Evolutionary conservation across 768 basidiomycete genomes (phyloP), one percentile per base, ranked within the genome.

Genomic region (Strobilomyces dryophilus): DNA sequence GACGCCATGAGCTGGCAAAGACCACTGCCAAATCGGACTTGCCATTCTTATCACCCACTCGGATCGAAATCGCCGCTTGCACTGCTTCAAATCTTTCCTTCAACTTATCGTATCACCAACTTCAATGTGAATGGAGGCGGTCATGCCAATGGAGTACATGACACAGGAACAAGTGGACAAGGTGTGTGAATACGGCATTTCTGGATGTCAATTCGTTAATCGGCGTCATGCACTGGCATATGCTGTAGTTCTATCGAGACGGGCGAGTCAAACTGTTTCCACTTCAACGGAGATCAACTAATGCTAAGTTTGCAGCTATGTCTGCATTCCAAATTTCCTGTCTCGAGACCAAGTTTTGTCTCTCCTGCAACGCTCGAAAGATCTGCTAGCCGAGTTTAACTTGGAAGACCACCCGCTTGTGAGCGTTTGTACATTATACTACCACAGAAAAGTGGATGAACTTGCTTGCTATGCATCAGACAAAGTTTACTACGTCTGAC

Each of bases 401-500:
- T 61, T 92, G 17, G 80, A 83, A 29, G 78, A 81, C 34, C 95
- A 98, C 67, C 95, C 97, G 2, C 68, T 85, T 65, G 93, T 92
- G 55, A 55, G 81, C 46, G n/a, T 26, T 27, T 8, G 14, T 45
- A 43, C 63, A 20, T 40, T 10, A 15, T 42, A 26, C 24, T 34
- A 26, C 42, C n/a, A 21, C 47, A 21, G 24, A 48, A 27, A 18
- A 31, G 17, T 18, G 7, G 43, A 29, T 47, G 20, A 43, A 4
- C 17, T 26, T 32, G 1, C 34, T 45, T 37, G 36, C 17, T 26
- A 27, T 31, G 26, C 17, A 20, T 52, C 46, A 93, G 93, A 98
- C 94, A 12, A 89, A 83, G 65, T 99, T 99, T 71, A 89, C 87
- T 15, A 94, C 93, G 0, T 70, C 68, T 6, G 84, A 89, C 54